phyloP scores from a whole-genome alignment of 345 rosid species.

The Syzygium aromaticum region DNA sequence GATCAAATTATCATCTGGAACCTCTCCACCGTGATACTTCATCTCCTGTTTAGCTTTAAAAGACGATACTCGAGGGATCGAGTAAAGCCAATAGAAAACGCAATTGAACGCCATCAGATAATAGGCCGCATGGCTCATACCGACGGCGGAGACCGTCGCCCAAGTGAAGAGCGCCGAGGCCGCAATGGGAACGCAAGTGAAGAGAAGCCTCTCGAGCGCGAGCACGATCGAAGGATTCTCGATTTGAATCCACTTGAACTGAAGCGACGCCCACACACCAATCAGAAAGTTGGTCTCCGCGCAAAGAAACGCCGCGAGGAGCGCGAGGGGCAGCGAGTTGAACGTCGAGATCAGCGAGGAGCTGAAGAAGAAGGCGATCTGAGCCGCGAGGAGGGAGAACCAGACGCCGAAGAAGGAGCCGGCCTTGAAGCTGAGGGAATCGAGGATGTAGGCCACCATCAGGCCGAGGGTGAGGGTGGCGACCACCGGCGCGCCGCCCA shows the following conservation, averaged over 20 bases:
- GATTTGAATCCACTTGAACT: constrained; percentile 94
- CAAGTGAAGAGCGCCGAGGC: constrained; percentile 85
- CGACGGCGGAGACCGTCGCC: constrained; percentile 91
- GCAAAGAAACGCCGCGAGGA: constrained; percentile 71
- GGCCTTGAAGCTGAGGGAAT: constrained; percentile 70
- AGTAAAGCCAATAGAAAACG: constrained; percentile 90
- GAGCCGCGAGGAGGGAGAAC: constrained; percentile 75
- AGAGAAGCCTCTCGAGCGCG: constrained; percentile 81
- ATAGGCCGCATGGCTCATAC: constrained; percentile 81
- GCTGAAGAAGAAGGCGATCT: constrained; percentile 93
- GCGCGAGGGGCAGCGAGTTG: constrained; percentile 53
- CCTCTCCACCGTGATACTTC: constrained; percentile 90
- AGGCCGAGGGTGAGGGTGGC: constrained; percentile 73
- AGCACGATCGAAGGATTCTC: constrained; percentile 85
- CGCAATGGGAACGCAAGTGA: constrained; percentile 71
- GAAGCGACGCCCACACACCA: constrained; percentile 94
- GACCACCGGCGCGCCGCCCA: constrained; percentile 85
- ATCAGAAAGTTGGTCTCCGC: constrained; percentile 66
- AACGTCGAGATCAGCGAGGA: constrained; percentile 49
- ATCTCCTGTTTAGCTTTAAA: constrained; percentile 71
- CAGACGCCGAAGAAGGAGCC: constrained; percentile 86
- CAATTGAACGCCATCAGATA: constrained; percentile 70
- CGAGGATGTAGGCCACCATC: constrained; percentile 87
- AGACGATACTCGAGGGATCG: constrained; percentile 78
- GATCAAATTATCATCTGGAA: constrained; percentile 78